Percentiles rank a stretch among this genome's conserved stretches.
These are phyloP conservation scores for Favolaschia claudopus DNA, from an alignment of 768 basidiomycete species.

Conservation along the genomic window DNA sequence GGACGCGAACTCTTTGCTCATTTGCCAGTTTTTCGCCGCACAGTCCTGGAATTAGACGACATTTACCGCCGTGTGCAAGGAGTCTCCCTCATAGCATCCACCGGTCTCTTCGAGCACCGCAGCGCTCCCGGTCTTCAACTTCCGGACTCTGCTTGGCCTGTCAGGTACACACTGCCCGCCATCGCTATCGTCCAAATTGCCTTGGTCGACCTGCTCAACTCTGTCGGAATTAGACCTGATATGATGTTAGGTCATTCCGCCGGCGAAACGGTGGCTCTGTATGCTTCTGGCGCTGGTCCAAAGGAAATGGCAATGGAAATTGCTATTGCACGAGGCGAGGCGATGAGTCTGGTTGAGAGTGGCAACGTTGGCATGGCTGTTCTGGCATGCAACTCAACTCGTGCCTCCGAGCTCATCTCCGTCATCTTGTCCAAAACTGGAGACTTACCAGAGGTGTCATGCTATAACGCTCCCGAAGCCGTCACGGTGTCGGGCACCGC, in stretches of 20 bases:
- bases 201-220: conserved; percentile 36
- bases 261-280: conserved; percentile 43
- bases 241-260: conserved; percentile 44
- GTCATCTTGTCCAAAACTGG: background rate
- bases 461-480: conserved; percentile 40
- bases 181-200: conserved; percentile 45
- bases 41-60: conserved; percentile 36
- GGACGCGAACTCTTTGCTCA: conserved; percentile 38
- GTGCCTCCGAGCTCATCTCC: conserved; percentile 4
- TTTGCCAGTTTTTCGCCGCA: conserved; percentile 37
- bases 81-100: conserved; percentile 33
- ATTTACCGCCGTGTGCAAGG: conserved; percentile 31
- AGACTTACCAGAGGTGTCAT: conserved; percentile 36
- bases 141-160: conserved; percentile 16
- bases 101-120: conserved; percentile 36
- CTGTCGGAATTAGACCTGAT: conserved; percentile 35
- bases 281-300: conserved; percentile 40
- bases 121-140: conserved; percentile 1
- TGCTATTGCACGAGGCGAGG: conserved; percentile 40
- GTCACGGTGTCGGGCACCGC: conserved; percentile 36
- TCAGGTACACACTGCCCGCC: conserved; percentile 33
- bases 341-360: conserved; percentile 28
- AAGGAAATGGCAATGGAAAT: conserved; percentile 41
- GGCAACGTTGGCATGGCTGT: conserved; percentile 39
- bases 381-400: conserved; percentile 32